phyloP scores from a whole-genome alignment of 2,329 filamentous ascomycete genomes.

The Volutella citrinella region DNA sequence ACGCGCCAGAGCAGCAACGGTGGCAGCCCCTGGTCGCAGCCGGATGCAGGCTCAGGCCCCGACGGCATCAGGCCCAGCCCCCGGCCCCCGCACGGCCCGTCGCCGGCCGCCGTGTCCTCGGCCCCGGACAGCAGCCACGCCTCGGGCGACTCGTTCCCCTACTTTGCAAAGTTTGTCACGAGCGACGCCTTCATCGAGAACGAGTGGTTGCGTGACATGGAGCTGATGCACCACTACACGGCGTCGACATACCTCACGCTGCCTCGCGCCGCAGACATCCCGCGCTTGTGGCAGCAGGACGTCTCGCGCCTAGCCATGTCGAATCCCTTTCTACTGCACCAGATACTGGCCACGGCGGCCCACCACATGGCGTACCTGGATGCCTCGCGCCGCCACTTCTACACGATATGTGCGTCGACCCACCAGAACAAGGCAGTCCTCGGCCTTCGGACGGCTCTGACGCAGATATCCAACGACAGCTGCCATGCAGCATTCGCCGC shows the following conservation, averaged over 20 bases:
- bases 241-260: constrained; percentile 28
- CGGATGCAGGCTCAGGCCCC: no score
- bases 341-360: constrained; percentile 29
- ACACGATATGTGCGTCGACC: constrained; percentile 27
- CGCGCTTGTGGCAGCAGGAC: constrained; percentile 29
- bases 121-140: constrained; percentile 7
- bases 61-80: no score
- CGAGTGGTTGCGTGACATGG: constrained; percentile 32
- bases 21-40: no score
- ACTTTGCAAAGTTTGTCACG: constrained; percentile 21
- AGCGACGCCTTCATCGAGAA: constrained; percentile 13
- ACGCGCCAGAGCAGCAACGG: no score
- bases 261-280: constrained; percentile 25
- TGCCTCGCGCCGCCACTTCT: constrained; percentile 20
- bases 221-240: constrained; percentile 35
- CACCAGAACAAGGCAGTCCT: constrained; percentile 31
- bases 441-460: constrained; percentile 26
- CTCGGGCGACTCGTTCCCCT: constrained; percentile 16
- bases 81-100: background rate
- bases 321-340: constrained; percentile 29
- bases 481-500: constrained; percentile 32
- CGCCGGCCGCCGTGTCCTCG: constrained; percentile 1
- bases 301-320: constrained; percentile 24
- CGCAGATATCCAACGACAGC: constrained; percentile 24
- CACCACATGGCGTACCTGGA: constrained; percentile 27